Base-by-base conservation (phyloP, 352 stramenopile species). In the Phytopythium mirpurense region DNA sequence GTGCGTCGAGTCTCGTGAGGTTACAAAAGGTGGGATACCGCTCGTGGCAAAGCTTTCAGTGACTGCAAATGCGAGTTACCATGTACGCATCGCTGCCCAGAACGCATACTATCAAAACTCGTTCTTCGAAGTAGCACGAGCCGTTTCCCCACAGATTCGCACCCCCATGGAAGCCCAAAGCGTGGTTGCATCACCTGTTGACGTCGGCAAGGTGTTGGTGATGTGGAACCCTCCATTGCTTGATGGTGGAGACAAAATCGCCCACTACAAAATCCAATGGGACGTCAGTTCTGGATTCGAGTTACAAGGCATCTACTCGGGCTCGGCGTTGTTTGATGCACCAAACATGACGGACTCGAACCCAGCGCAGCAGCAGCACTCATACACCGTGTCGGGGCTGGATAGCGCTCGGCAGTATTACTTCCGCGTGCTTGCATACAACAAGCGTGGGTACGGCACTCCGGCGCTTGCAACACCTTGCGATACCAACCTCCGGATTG, bases 251-350 rank as follows among this genome's bases (percentile, higher is more conserved):
- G 58, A 80, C n/a, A 43, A 37, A 7, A 64, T 98, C 16, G 74
- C 79, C n/a, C 77, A 95, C 49, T 98, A 97, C 72, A 88, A 85
- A 26, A 62, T 98, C 9, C 86, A 98, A 65, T 98, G 93, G 92
- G 93, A 97, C 51, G 73, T 82, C 19, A 90, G 81, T 37, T 60
- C 72, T 11, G 74, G 66, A 31, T 98, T 98, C 62, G 78, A 93
- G 32, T 65, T 78, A 49, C 72, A 88, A 57, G 86, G 69, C 26
- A 68, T 86, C 23, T 85, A 77, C 23, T 54, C 78, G 2, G 81
- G 74, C 2, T 83, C 71, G 0, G 68, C 72, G 4, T 55, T 73
- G 4, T 59, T 91, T 38, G 41, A 60, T 32, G 53, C 61, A 0
- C 19, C 23, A 12, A 9, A 36, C 4, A 40, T 38, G 2, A n/a